Evolutionary conservation across 441 rosid genomes (phyloP).

Genomic region (Daphne laureola): DNA sequence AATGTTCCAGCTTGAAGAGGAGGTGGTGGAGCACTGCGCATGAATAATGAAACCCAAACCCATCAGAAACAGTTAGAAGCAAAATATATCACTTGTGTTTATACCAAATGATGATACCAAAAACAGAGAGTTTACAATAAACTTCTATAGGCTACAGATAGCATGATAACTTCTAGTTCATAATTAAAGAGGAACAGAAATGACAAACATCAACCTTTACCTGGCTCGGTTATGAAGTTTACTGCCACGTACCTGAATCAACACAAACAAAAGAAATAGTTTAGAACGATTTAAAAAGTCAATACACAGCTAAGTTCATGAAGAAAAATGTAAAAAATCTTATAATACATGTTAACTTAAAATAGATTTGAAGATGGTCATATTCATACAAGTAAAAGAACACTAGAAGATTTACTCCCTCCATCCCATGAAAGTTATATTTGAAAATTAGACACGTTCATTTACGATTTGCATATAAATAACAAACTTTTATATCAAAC

Average conservation of each 20-base stretch:
- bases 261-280: neutral
- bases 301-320: too few species aligned
- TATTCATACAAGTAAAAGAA: too few species aligned
- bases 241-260: conserved; percentile 85
- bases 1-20: conserved; percentile 98
- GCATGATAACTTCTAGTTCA: neutral
- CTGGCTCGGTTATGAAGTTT: conserved; percentile 91
- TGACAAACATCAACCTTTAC: conserved; percentile 32
- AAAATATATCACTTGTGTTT: neutral
- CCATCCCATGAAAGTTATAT: too few species aligned
- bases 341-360: too few species aligned
- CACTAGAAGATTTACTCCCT: too few species aligned
- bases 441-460: too few species aligned
- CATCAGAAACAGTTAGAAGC: neutral
- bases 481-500: too few species aligned
- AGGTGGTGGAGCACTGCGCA: conserved; percentile 94
- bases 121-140: conserved; percentile 2
- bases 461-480: too few species aligned
- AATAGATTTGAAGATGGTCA: too few species aligned
- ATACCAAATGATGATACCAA: conserved; percentile 7
- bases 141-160: conserved; percentile 1
- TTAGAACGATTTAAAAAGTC: too few species aligned
- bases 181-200: too few species aligned
- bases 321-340: too few species aligned
- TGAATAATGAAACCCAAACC: conserved; percentile 5